Evolutionary conservation across 225 moss, liverwort and hornwort species (phyloP).

Genomic region (Physcomitrellopsis africana): DNA sequence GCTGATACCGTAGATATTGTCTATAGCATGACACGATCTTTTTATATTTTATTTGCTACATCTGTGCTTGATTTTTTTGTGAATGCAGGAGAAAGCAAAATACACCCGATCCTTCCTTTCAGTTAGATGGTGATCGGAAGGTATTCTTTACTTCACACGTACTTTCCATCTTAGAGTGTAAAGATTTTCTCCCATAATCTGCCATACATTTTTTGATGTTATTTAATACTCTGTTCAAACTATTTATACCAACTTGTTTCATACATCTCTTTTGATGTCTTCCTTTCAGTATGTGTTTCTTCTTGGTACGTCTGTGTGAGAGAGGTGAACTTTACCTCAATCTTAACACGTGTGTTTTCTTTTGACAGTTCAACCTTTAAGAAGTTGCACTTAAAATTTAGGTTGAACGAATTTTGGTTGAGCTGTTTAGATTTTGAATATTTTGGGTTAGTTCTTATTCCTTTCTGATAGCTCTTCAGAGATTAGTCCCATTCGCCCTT

Average conservation of each 20-base stretch:
- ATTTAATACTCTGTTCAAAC: not conserved
- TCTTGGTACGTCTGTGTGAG: not conserved
- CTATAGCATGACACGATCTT: conserved; percentile 16
- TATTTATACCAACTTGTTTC: not conserved
- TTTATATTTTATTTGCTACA: conserved; percentile 16
- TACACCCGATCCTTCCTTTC: conserved; percentile 39
- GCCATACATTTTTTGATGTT: not conserved
- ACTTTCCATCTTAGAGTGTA: not conserved
- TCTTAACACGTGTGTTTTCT: too few relatives aligned
- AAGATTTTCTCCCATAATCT: not conserved
- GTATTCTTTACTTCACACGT: conserved; percentile 26
- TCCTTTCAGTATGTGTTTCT: conserved; percentile 11
- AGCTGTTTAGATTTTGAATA: too few relatives aligned
- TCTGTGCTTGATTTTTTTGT: conserved; percentile 21
- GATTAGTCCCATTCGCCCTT: conserved; percentile 22
- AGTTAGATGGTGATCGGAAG: conserved; percentile 40
- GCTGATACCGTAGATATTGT: conserved; percentile 16
- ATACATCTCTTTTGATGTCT: conserved; percentile 15
- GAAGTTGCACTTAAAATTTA: not conserved
- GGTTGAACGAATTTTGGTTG: too few relatives aligned
- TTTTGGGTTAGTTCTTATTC: not conserved
- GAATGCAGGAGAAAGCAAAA: conserved; percentile 53
- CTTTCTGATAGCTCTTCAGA: conserved; percentile 15
- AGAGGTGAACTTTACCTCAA: not conserved
- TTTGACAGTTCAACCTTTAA: conserved; percentile 3